These are phyloP conservation scores for Setomelanomma holmii DNA, from an alignment of 2,329 filamentous ascomycete genomes.

Conservation along the genomic window DNA sequence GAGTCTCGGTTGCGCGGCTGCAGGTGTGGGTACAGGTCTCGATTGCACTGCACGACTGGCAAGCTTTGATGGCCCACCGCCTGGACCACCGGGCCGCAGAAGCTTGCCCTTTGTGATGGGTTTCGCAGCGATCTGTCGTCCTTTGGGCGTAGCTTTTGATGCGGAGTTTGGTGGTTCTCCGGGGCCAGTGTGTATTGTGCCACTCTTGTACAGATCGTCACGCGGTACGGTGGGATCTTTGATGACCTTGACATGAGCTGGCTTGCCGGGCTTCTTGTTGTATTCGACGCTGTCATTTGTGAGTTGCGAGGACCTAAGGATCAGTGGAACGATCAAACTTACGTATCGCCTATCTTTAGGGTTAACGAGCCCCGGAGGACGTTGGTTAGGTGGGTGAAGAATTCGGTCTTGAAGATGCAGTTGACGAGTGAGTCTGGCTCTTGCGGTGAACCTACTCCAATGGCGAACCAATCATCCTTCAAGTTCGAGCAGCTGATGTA, in stretches of 20 bases:
- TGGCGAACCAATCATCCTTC: slow-evolving; percentile 96
- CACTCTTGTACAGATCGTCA: slow-evolving; percentile 92
- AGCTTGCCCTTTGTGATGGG: slow-evolving; percentile 94
- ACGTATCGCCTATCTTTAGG: slow-evolving; percentile 78
- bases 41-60: slow-evolving; percentile 58
- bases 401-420: slow-evolving; percentile 95
- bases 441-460: slow-evolving; percentile 87
- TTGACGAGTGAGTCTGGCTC: slow-evolving; percentile 93
- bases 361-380: slow-evolving; percentile 81
- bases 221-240: slow-evolving; percentile 79
- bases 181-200: slow-evolving; percentile 82
- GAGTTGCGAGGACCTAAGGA: slow-evolving; percentile 22
- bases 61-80: slow-evolving; percentile 78
- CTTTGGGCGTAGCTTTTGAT: slow-evolving; percentile 85
- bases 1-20: slow-evolving; percentile 51
- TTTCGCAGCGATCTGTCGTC: slow-evolving; percentile 83
- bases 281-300: slow-evolving; percentile 73
- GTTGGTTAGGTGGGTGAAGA: slow-evolving; percentile 89
- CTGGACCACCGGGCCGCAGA: slow-evolving; percentile 87
- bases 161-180: slow-evolving; percentile 84
- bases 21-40: slow-evolving; percentile 40
- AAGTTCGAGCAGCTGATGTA: slow-evolving; percentile 80
- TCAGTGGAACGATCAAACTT: slow-evolving; percentile 35
- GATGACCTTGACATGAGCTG: slow-evolving; percentile 84
- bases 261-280: slow-evolving; percentile 96